These are phyloP conservation scores for Aspergillus tanneri DNA, from an alignment of 2,329 filamentous ascomycete genomes.

Conservation along the genomic window DNA sequence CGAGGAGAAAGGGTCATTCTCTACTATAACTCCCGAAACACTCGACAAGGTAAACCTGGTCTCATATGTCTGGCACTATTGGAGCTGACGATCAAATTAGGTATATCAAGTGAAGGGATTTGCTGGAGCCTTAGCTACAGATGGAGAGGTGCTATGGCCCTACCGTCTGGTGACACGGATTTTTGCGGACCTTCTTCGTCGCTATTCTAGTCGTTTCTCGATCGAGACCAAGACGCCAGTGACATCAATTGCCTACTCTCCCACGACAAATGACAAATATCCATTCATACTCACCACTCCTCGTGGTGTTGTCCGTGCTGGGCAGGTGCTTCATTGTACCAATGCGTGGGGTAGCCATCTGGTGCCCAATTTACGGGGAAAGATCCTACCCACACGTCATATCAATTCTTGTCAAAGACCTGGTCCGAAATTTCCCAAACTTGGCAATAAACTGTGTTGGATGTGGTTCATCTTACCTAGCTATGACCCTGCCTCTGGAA, in stretches of 20 bases:
- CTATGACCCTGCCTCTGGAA: not conserved
- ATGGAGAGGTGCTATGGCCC: conserved; percentile 23
- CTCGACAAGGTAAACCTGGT: too few species aligned
- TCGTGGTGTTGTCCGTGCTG: conserved; percentile 45
- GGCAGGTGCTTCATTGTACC: conserved; percentile 56
- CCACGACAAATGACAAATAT: not conserved
- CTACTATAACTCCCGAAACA: too few species aligned
- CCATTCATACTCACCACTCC: conserved; percentile 46
- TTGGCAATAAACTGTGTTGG: not conserved
- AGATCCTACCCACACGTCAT: conserved; percentile 33
- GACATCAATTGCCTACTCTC: conserved; percentile 4
- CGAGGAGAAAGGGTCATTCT: too few species aligned
- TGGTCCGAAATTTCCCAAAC: not conserved
- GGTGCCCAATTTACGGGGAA: conserved; percentile 43
- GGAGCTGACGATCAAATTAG: too few species aligned
- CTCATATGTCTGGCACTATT: too few species aligned
- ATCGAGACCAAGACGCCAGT: conserved; percentile 26
- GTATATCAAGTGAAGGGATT: not conserved
- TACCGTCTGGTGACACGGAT: conserved; percentile 25
- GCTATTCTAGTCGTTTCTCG: conserved; percentile 10
- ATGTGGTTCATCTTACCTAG: not conserved
- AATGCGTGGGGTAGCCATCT: conserved; percentile 54
- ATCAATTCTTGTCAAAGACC: conserved; percentile 39
- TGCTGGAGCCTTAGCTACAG: not conserved
- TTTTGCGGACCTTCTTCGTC: conserved; percentile 13